These are phyloP conservation scores for Flaveria linearis DNA, from an alignment of 129 eudicot species.

Conservation along the genomic window DNA sequence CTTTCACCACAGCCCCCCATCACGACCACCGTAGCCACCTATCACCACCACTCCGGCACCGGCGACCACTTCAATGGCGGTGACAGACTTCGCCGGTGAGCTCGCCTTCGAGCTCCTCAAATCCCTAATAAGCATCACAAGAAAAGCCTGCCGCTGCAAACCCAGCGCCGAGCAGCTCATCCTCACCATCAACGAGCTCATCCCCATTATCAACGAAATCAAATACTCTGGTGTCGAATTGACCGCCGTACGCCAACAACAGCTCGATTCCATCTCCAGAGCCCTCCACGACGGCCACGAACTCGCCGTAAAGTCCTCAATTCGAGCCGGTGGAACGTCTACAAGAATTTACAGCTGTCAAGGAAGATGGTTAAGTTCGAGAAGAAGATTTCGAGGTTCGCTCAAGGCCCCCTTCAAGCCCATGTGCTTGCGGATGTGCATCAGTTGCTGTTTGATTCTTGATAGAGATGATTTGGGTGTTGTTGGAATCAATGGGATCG, in stretches of 20 bases:
- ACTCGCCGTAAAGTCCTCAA: constrained; percentile 54
- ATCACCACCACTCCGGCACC: constrained; percentile 21
- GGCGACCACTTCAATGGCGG: constrained; percentile 44
- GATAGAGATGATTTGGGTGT: constrained; percentile 43
- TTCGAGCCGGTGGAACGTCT: constrained; percentile 81
- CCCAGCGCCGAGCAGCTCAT: constrained; percentile 66
- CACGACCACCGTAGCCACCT: too few relatives aligned
- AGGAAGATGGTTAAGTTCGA: constrained; percentile 80
- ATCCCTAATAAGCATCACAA: constrained; percentile 50
- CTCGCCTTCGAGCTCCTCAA: constrained; percentile 84
- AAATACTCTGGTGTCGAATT: constrained; percentile 77
- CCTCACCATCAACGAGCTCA: constrained; percentile 50
- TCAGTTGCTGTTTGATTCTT: constrained; percentile 58
- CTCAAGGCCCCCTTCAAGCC: constrained; percentile 66
- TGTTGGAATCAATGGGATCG: constrained; percentile 78
- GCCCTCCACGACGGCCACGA: constrained; percentile 67
- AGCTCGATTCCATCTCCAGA: constrained; percentile 65
- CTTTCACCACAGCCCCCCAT: too few relatives aligned
- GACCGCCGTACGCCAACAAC: constrained; percentile 62
- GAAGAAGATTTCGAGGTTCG: constrained; percentile 57
- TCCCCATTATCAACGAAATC: constrained; percentile 87
- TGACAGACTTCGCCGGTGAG: constrained; percentile 87
- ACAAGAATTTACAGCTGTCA: constrained; percentile 57
- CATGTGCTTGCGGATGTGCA: constrained; percentile 92
- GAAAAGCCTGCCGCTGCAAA: constrained; percentile 61